These are phyloP conservation scores for Stereocaulon alpinum DNA, from an alignment of 495 filamentous ascomycete species.

Conservation along the genomic window DNA sequence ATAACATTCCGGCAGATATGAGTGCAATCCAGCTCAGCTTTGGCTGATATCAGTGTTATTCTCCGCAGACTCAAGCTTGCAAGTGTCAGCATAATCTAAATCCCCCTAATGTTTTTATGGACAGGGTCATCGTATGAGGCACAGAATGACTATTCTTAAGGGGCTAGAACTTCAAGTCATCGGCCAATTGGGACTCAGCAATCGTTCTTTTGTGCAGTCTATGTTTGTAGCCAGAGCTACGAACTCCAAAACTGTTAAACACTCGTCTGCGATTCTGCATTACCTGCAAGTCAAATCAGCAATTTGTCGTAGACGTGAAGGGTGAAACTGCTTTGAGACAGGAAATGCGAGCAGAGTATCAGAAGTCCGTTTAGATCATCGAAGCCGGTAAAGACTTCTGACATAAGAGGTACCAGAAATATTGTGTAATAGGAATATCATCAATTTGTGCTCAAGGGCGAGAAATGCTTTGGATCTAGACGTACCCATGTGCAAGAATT, in stretches of 20 bases:
- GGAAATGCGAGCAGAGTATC: conserved; percentile 23
- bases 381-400: conserved; percentile 39
- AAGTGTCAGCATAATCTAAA: too few species aligned
- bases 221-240: too few species aligned
- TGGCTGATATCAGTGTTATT: too few species aligned
- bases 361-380: conserved; percentile 57
- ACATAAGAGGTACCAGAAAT: conserved; percentile 61
- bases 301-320: not conserved
- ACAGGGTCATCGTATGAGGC: too few species aligned
- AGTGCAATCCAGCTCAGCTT: too few species aligned
- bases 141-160: too few species aligned
- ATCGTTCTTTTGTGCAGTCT: too few species aligned
- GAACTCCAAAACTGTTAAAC: not conserved
- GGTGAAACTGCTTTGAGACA: not conserved
- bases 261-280: not conserved
- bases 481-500: not conserved
- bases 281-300: not conserved
- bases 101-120: too few species aligned
- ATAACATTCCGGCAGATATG: too few species aligned
- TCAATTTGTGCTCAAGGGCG: conserved; percentile 33
- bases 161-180: too few species aligned
- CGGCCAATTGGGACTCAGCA: too few species aligned
- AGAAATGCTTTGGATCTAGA: conserved; percentile 3
- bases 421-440: conserved; percentile 32
- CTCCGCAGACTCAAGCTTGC: too few species aligned